phyloP scores from a whole-genome alignment of 192 early-diverging fungal genomes.

The Backusella circina region DNA sequence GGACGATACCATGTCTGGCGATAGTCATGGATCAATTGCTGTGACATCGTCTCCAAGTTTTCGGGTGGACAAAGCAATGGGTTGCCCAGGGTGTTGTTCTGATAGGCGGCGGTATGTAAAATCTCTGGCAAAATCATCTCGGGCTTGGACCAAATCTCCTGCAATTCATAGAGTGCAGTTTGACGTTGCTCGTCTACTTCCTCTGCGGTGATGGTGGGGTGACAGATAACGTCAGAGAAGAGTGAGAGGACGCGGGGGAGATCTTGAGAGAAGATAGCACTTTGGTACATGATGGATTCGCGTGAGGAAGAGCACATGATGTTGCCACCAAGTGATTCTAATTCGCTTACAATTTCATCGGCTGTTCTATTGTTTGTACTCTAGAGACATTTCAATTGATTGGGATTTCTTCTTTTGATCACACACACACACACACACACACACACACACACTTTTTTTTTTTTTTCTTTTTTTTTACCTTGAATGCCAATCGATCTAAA shows the following conservation, averaged over 20 bases:
- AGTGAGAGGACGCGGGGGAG: constrained; percentile 65
- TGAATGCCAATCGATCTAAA: constrained; percentile 92
- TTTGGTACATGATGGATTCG: constrained; percentile 95
- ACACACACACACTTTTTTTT: too few relatives aligned
- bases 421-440: too few relatives aligned
- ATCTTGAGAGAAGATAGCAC: constrained; percentile 85
- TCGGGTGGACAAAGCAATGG: constrained; percentile 71
- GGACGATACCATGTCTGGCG: constrained; percentile 84
- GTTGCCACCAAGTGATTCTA: constrained; percentile 89
- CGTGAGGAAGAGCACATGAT: constrained; percentile 86
- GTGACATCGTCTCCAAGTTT: constrained; percentile 63
- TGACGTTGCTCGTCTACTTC: constrained; percentile 82
- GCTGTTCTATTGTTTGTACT: constrained; percentile 67
- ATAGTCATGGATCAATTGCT: constrained; percentile 66
- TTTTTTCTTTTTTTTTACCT: constrained; percentile 49
- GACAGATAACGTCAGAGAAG: constrained; percentile 78
- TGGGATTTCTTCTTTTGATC: not conserved
- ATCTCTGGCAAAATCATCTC: constrained; percentile 86
- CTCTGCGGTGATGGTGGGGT: constrained; percentile 64
- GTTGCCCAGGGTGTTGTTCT: constrained; percentile 76
- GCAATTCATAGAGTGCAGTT: constrained; percentile 81
- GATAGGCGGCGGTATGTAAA: constrained; percentile 81
- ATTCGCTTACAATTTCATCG: constrained; percentile 65
- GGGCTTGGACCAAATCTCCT: constrained; percentile 81
- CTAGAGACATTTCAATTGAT: constrained; percentile 8